Conservation (phyloP, 768 basidiomycete species). For the Boletus rufocinnamomeus region DNA sequence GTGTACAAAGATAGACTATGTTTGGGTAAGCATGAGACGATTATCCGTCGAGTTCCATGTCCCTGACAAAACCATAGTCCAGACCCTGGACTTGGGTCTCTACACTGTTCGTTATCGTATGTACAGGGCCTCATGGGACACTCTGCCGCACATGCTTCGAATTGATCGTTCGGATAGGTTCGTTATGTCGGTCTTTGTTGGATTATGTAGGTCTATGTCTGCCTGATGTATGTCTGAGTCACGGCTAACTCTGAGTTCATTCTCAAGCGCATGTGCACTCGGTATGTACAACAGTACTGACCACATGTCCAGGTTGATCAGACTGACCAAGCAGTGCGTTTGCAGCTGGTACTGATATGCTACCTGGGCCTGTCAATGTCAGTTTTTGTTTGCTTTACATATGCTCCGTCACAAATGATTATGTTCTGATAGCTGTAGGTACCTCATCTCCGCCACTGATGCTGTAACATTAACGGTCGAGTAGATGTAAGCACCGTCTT, state of each 20-base stretch:
- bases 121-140: not conserved
- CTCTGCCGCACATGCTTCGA: not conserved
- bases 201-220: not conserved
- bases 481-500: constrained; percentile 10
- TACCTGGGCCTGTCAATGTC: too few species aligned
- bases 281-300: constrained; percentile 1
- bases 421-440: constrained; percentile 6
- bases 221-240: not conserved
- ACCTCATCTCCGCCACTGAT: not conserved
- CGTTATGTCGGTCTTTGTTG: too few species aligned
- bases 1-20: too few species aligned
- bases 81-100: constrained; percentile 9
- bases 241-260: not conserved
- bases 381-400: not conserved
- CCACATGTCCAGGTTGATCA: not conserved
- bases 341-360: constrained; percentile 5
- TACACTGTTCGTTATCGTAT: too few species aligned
- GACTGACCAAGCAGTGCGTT: not conserved
- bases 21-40: too few species aligned
- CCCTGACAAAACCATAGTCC: not conserved
- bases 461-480: not conserved
- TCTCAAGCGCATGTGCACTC: too few species aligned
- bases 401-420: not conserved
- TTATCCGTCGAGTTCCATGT: not conserved
- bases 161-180: not conserved